Base-by-base conservation (phyloP, 2,329 filamentous ascomycete species). In the Hypoxylon sp. region DNA sequence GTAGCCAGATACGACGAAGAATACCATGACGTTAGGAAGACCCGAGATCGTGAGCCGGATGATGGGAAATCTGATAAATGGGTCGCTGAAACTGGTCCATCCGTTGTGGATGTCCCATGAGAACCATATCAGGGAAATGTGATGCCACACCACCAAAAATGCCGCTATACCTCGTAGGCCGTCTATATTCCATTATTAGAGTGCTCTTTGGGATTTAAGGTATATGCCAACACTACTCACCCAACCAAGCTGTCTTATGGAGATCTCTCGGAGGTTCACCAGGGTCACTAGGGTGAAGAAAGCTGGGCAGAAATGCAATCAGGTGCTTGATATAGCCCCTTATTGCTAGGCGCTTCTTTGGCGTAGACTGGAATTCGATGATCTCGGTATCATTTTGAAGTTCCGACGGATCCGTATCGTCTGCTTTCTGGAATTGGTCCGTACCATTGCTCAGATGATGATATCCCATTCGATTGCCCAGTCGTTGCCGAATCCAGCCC, bases 91-190 rank as follows among this genome's bases (percentile, higher is more conserved):
- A 37, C 52, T 24, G 15, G 54, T 57, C 68, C 75, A 79, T 42
- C 75, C 78, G 2, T 70, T 51, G 66, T 79, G 74, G 27, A 79
- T 62, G 35, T 59, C 52, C 75, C 74, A 75, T 0, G 74, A 63
- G 67, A 79, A 79, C 67, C 70, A 78, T 6, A 79, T 51, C 10
- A 79, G 70, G 6, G 74, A 76, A 32, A 75, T 72, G 75, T 87
- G 84, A 55, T 85, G 82, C 63, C 82, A 79, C 67, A 87, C 88
- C 5, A 89, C 86, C 37, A 88, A 75, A 35, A 88, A 80, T 2
- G 86, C 85, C 3, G 86, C 85, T 58, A 87, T 83, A 6, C 87
- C 87, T 72, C 87, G 79, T 17, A 88, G 78, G 6, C 86, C 86
- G 69, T 88, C 86, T 76, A 31, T 15, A 8, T 13, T 47, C 11